Evolutionary conservation across 73 alveolate species (phyloP), one percentile per base, ranked within the genome.

Genomic region (Paraurostyla sp.): DNA sequence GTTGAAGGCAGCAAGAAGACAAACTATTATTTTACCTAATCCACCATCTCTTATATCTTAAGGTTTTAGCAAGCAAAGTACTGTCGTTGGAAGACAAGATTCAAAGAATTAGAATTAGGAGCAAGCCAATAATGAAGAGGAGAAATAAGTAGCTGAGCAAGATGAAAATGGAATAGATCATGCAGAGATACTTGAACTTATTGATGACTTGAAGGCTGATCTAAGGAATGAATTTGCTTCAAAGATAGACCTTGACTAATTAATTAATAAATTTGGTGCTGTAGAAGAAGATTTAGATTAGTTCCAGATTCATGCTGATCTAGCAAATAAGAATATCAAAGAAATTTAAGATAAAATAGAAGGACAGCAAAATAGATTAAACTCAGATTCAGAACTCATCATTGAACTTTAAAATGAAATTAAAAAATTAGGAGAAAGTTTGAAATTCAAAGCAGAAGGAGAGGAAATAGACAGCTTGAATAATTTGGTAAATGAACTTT

Each of bases 161-260:
- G 71, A 7, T 16, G 65, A 1, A 73, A 40, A 15, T 1, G 71
- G 71, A 4, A 32, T 73, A 15, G 86, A 73, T 9, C 6, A 43
- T 41, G 86, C 33, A 1, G 71, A 43, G 6, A 73, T 73, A 3
- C 2, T 73, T 2, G 40, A 13, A n/a, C 52, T 48, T 3, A 73
- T 73, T 7, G 86, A 73, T 48, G 2, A 40, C 2, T 45, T 73
- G 71, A 73, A 73, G 49, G 32, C 42, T 16, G 86, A 73, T 46
- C 46, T 73, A 7, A 43, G 86, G 35, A 15, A 9, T 6, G 86
- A 73, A 38, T 73, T 73, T 49, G 51, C 71, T 16, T 23, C 48
- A 23, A 73, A 48, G 38, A 45, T 6, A 1, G 71, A 40, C 16
- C 3, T 13, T 9, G 71, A 73, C 18, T 9, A 73, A 46, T 30